A percentile compares a stretch with the other conserved stretches of the same genome.
Conservation (phyloP, 306 rosid species). For the Prosopis cineraria region DNA sequence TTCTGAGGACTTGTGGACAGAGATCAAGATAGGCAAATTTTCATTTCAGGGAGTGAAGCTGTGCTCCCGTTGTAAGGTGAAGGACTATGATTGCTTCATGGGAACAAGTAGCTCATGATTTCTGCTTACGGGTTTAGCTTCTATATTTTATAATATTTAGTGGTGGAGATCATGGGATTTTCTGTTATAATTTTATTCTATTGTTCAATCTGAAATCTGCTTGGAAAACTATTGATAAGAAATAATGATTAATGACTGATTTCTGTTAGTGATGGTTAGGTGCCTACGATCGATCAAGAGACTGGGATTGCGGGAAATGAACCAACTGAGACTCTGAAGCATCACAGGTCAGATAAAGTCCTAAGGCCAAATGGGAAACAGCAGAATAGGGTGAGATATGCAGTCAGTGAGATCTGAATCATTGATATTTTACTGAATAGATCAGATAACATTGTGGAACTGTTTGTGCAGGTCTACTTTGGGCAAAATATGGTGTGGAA, state of each 20-base stretch:
- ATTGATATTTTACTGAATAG: constrained; percentile 13
- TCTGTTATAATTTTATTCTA: not conserved
- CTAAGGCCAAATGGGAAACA: constrained; percentile 63
- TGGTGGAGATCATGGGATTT: not conserved
- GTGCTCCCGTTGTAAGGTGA: constrained; percentile 89
- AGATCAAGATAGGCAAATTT: constrained; percentile 60
- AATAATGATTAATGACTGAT: constrained; percentile 22
- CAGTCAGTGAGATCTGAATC: constrained; percentile 22
- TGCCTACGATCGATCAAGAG: constrained; percentile 75
- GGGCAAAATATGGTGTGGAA: constrained; percentile 85
- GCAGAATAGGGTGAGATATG: constrained; percentile 59
- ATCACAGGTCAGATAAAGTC: constrained; percentile 60
- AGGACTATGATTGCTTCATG: constrained; percentile 13
- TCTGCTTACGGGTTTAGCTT: constrained; percentile 18
- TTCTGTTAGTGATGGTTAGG: constrained; percentile 44
- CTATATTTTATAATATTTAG: not conserved
- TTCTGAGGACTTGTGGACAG: constrained; percentile 88
- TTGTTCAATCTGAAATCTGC: not conserved
- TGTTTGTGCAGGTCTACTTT: constrained; percentile 66
- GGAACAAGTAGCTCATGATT: constrained; percentile 3
- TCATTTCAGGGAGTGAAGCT: constrained; percentile 79
- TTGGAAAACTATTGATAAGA: not conserved
- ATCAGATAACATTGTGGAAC: constrained; percentile 14
- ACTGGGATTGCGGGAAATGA: constrained; percentile 66
- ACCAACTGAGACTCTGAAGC: constrained; percentile 60